phyloP scores from a whole-genome alignment of 2,329 filamentous ascomycete genomes.

The Plectosphaerella cucumerina region DNA sequence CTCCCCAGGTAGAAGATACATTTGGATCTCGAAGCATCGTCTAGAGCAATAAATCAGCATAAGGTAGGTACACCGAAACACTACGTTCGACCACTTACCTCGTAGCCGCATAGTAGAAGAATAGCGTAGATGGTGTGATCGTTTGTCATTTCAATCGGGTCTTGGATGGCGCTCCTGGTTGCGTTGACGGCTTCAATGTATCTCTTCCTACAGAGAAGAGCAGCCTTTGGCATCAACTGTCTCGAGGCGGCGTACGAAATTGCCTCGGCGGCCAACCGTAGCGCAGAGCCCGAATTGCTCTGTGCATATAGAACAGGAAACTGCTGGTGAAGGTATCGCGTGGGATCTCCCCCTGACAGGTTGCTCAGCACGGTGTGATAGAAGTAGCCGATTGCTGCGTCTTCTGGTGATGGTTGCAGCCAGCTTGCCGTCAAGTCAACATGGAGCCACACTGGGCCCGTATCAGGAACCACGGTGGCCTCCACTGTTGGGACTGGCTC shows the following conservation, averaged over 20 bases:
- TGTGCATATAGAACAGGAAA: constrained; percentile 4
- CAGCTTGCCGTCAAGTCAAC: not conserved
- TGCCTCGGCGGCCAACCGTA: constrained; percentile 8
- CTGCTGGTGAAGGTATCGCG: constrained; percentile 4
- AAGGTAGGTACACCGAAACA: not conserved
- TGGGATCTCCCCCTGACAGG: constrained; percentile 6
- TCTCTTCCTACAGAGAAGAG: constrained; percentile 2
- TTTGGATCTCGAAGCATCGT: constrained; percentile 4
- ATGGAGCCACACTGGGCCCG: too few species aligned
- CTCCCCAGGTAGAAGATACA: constrained; percentile 5
- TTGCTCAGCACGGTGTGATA: constrained; percentile 7
- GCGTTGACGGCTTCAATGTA: constrained; percentile 6
- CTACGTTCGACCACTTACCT: constrained; percentile 7
- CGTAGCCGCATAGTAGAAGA: constrained; percentile 9
- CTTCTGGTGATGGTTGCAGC: constrained; percentile 2
- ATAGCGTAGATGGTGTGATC: constrained; percentile 8
- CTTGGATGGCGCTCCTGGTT: constrained; percentile 3
- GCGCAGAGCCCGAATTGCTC: constrained; percentile 4
- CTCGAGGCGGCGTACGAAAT: constrained; percentile 7
- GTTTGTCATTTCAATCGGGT: not conserved
- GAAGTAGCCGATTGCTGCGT: constrained; percentile 6
- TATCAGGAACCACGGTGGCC: not conserved
- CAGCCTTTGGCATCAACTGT: not conserved
- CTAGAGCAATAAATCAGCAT: too few species aligned
- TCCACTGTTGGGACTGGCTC: not conserved